These are phyloP conservation scores for Ophiorrhiza pumila DNA, from an alignment of 257 asterid species.

Conservation along the genomic window DNA sequence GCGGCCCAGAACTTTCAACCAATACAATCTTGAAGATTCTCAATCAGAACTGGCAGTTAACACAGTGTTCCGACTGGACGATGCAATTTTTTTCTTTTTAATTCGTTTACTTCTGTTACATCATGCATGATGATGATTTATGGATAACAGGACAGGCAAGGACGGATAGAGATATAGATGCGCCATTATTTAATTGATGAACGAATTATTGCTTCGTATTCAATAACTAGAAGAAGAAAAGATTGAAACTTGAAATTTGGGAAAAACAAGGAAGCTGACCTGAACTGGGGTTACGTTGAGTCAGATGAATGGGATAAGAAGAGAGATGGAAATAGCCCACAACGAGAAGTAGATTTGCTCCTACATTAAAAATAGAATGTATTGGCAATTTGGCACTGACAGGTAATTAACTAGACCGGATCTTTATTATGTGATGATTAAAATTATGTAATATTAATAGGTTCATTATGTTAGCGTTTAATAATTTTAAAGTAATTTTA, in stretches of 20 bases:
- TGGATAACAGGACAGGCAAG: not conserved
- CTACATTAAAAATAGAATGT: too few relatives aligned
- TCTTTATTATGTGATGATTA: too few relatives aligned
- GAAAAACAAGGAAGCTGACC: not conserved
- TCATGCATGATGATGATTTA: not conserved
- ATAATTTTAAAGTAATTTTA: too few relatives aligned
- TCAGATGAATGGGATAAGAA: slow-evolving; percentile 5
- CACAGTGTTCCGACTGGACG: too few relatives aligned
- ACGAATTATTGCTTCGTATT: not conserved
- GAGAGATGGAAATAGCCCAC: too few relatives aligned
- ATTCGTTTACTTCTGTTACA: too few relatives aligned
- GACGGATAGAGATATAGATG: not conserved
- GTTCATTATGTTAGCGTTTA: too few relatives aligned
- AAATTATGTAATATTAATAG: too few relatives aligned
- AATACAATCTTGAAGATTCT: too few relatives aligned
- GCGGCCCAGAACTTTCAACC: not conserved
- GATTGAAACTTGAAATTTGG: not conserved
- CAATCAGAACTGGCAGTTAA: not conserved
- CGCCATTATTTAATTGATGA: not conserved
- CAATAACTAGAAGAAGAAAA: not conserved
- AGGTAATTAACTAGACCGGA: too few relatives aligned
- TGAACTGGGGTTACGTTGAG: not conserved
- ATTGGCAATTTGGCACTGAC: too few relatives aligned
- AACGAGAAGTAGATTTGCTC: not conserved
- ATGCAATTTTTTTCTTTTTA: too few relatives aligned